These are phyloP conservation scores for Polymyxa betae DNA, from an alignment of 208 protist genomes.

Conservation along the genomic window DNA sequence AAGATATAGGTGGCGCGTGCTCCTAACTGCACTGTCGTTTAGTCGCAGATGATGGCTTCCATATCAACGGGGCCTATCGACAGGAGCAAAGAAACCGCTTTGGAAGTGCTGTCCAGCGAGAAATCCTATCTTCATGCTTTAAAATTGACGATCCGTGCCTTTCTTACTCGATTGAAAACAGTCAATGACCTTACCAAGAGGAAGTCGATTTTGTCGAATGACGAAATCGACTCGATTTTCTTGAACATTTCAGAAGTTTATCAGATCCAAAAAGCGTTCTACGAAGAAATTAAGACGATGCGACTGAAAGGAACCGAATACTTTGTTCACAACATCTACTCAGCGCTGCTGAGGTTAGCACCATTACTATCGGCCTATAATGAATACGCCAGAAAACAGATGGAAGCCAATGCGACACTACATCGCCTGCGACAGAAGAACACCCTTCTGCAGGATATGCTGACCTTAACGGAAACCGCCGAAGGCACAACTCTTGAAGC, in stretches of 20 bases:
- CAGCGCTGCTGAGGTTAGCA: background rate
- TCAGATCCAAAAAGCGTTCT: constrained; percentile 44
- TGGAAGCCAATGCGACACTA: background rate
- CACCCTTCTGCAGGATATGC: constrained; percentile 16
- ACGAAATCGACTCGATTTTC: constrained; percentile 44
- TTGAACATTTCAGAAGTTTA: constrained; percentile 43
- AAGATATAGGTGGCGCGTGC: too few relatives aligned
- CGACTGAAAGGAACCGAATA: background rate
- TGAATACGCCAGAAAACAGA: background rate
- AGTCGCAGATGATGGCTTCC: too few relatives aligned
- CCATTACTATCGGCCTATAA: constrained; percentile 27
- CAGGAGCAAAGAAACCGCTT: background rate
- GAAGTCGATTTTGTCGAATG: background rate
- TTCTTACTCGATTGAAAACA: background rate
- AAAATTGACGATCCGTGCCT: constrained; percentile 5
- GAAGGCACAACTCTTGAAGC: constrained; percentile 32
- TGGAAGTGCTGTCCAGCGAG: constrained; percentile 33
- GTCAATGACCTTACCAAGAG: background rate
- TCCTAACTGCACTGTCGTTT: too few relatives aligned
- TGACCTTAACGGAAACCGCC: constrained; percentile 40
- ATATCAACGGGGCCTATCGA: too few relatives aligned
- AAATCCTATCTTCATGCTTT: constrained; percentile 35
- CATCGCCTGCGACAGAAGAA: constrained; percentile 27
- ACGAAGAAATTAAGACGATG: constrained; percentile 43
- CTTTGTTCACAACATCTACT: constrained; percentile 27